Evolutionary conservation across 345 rosid species (phyloP), one percentile per base, ranked within the genome.

Genomic region (Heritiera littoralis): DNA sequence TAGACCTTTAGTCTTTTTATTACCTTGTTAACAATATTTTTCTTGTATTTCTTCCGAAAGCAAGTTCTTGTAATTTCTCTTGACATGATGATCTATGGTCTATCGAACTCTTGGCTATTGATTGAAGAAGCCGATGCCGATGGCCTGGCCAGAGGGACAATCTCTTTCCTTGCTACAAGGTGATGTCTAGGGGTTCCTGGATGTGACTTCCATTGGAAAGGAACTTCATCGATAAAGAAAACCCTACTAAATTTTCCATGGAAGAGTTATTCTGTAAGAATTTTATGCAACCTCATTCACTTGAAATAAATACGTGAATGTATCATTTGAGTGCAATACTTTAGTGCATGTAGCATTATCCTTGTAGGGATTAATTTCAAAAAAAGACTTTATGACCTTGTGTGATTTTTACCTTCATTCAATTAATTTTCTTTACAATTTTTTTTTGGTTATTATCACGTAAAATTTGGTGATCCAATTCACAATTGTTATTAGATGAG

Each of bases 121-220:
- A 13, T 1, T 63, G 67, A 32, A 12, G 20, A 8, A 17, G 58
- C 58, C n/a, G 41, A n/a, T 1, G n/a, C 28, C 28, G 28, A 43
- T 14, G 56, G 43, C 2, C 2, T 7, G 9, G 14, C 18, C 17
- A 3, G 17, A 4, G 58, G n/a, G 3, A 48, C 58, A 7, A 49
- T 48, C 40, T 70, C 59, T 23, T 69, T 48, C 18, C 17, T 23
- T 7, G 56, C 4, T 46, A 48, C 15, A 23, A 28, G 40, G 6
- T 59, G 64, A 59, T 12, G 64, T 23, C 14, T 69, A 46, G 74
- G 74, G 11, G 58, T 70, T 28, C 74, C 74, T 8, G 74, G 74
- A 1, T 7, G 58, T 17, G 18, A 5, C 74, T 49, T 59, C 74
- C 58, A 70, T 49, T 6, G 59, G 20, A 70, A 70, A 12, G 74